These are phyloP conservation scores for Podila clonocystis DNA, from an alignment of 192 early-diverging fungal species.

Conservation along the genomic window DNA sequence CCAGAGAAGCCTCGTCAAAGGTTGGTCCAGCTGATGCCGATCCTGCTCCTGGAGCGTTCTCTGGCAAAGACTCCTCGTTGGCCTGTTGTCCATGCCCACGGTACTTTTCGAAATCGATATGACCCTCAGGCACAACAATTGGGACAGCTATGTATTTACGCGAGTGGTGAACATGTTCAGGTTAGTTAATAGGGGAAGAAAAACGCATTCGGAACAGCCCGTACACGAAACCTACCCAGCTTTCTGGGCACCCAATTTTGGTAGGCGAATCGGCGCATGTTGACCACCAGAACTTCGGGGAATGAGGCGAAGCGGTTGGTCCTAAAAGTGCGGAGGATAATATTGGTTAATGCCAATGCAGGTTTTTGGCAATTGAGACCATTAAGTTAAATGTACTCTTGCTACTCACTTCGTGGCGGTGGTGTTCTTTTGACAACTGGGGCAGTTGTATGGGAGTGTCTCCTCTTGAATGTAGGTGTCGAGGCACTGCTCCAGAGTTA, in stretches of 20 bases:
- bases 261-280: slow-evolving; percentile 76
- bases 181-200: neutral
- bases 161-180: neutral
- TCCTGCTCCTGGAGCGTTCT: slow-evolving; percentile 56
- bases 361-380: neutral
- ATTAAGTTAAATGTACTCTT: neutral
- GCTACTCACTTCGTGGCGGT: slow-evolving; percentile 63
- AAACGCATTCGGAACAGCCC: neutral
- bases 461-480: slow-evolving; percentile 64
- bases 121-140: slow-evolving; percentile 61
- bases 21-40: slow-evolving; percentile 37
- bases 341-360: neutral
- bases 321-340: slow-evolving; percentile 41
- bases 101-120: slow-evolving; percentile 75
- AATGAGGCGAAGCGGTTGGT: slow-evolving; percentile 77
- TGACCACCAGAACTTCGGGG: slow-evolving; percentile 77
- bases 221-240: slow-evolving; percentile 49
- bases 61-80: slow-evolving; percentile 81
- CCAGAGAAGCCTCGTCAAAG: slow-evolving; percentile 74
- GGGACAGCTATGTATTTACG: slow-evolving; percentile 57
- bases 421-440: slow-evolving; percentile 67
- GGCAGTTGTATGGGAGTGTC: slow-evolving; percentile 70
- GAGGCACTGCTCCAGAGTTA: slow-evolving; percentile 75
- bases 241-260: slow-evolving; percentile 88
- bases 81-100: slow-evolving; percentile 72